Evolutionary conservation across 441 rosid genomes (phyloP).

Genomic region (Gossypium davidsonii): DNA sequence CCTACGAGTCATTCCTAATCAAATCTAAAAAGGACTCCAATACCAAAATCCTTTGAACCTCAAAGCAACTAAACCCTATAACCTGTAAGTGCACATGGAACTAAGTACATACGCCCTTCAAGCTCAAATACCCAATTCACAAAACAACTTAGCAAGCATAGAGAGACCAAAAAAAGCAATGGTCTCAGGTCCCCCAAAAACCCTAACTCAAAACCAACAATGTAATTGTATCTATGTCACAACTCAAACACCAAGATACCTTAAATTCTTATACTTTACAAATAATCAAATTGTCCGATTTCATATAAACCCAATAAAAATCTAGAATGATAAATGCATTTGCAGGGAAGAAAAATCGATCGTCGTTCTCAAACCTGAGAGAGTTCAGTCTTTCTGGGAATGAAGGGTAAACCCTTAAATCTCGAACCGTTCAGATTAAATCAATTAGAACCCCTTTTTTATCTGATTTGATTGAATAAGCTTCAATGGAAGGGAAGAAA

Average conservation of each 20-base stretch:
- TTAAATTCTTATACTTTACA: slow-evolving; percentile 17
- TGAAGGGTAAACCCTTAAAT: slow-evolving; percentile 31
- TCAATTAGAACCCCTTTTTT: not conserved
- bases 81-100: slow-evolving; percentile 10
- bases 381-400: slow-evolving; percentile 16
- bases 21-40: slow-evolving; percentile 16
- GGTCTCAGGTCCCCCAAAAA: slow-evolving; percentile 26
- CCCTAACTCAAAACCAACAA: slow-evolving; percentile 31
- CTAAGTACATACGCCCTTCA: slow-evolving; percentile 16
- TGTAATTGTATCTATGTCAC: slow-evolving; percentile 17
- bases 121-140: slow-evolving; percentile 17
- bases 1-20: slow-evolving; percentile 72
- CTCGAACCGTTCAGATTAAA: slow-evolving; percentile 22
- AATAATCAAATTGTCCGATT: slow-evolving; percentile 13
- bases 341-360: slow-evolving; percentile 19
- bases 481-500: slow-evolving; percentile 19
- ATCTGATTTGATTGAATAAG: slow-evolving; percentile 29
- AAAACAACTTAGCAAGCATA: slow-evolving; percentile 19
- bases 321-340: slow-evolving; percentile 19
- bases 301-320: slow-evolving; percentile 20
- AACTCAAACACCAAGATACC: slow-evolving; percentile 1
- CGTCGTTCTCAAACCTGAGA: slow-evolving; percentile 24
- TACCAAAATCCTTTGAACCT: slow-evolving; percentile 16
- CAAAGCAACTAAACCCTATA: slow-evolving; percentile 5
- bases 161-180: slow-evolving; percentile 18